A percentile compares a stretch with the other conserved stretches of the same genome.
Conservation (phyloP, 1,284 basidiomycete species). For the Irpex sp. region DNA sequence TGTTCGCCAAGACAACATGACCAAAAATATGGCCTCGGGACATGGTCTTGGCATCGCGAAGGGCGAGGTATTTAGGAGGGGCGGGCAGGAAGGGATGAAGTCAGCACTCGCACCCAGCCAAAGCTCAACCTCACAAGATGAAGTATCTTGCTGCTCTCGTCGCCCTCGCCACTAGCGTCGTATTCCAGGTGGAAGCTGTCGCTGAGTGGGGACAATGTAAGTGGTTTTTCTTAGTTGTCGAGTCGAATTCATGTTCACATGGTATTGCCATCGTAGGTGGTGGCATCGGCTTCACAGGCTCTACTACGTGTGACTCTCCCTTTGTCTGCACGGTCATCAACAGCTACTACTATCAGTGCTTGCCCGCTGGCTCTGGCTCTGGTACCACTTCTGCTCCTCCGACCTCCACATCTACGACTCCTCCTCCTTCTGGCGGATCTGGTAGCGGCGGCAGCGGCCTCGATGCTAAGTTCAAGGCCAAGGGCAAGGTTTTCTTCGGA, state of each 20-base stretch:
- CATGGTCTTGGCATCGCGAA: neutral
- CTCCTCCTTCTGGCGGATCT: slow-evolving; percentile 18
- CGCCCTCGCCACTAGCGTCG: slow-evolving; percentile 30
- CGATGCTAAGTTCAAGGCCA: slow-evolving; percentile 29
- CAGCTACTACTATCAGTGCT: slow-evolving; percentile 34
- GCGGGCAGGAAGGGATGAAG: neutral
- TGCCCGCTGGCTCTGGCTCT: slow-evolving; percentile 21
- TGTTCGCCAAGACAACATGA: slow-evolving; percentile 1
- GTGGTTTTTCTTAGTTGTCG: slow-evolving; percentile 10
- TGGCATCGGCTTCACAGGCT: slow-evolving; percentile 30
- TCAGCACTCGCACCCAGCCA: neutral
- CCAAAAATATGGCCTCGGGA: neutral
- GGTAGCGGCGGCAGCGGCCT: slow-evolving; percentile 19
- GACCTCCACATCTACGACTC: slow-evolving; percentile 12
- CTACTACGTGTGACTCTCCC: slow-evolving; percentile 29
- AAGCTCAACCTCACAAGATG: slow-evolving; percentile 20
- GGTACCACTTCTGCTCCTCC: slow-evolving; percentile 16
- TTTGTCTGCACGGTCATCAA: slow-evolving; percentile 25
- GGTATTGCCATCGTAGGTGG: slow-evolving; percentile 18
- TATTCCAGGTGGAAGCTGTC: slow-evolving; percentile 29
- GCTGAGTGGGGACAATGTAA: slow-evolving; percentile 34
- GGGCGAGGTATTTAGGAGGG: neutral
- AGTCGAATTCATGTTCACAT: neutral
- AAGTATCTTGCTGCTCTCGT: slow-evolving; percentile 33
- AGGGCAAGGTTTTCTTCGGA: slow-evolving; percentile 37